A percentile compares a stretch with the other conserved stretches of the same genome.
phyloP scores from a whole-genome alignment of 73 alveolate species.

The Symbiodinium natans region DNA sequence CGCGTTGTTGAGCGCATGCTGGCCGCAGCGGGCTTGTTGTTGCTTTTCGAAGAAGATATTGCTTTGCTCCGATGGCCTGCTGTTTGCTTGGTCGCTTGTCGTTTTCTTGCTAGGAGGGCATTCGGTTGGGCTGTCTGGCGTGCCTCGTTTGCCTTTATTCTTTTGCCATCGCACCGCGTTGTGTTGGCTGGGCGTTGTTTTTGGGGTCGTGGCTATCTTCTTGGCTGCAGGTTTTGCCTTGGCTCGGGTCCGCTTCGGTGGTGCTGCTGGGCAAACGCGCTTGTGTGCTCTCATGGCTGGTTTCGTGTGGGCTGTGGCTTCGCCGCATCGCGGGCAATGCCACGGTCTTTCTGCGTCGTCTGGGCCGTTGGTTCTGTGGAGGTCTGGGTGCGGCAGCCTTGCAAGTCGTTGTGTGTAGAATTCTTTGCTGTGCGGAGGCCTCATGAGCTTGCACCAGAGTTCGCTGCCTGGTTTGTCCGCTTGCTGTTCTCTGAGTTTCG shows the following conservation, averaged over 20 bases:
- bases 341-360: background rate
- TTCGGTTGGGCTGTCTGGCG: too few relatives aligned
- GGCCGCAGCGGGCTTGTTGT: background rate
- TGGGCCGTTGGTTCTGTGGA: too few relatives aligned
- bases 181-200: too few relatives aligned
- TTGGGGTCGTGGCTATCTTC: too few relatives aligned
- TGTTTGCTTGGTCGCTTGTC: too few relatives aligned
- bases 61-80: too few relatives aligned
- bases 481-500: background rate
- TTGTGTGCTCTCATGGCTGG: background rate
- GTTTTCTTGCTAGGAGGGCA: too few relatives aligned
- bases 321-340: conserved; percentile 26
- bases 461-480: conserved; percentile 7
- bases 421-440: background rate
- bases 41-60: background rate
- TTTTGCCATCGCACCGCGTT: too few relatives aligned
- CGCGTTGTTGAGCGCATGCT: background rate
- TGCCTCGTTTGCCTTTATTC: too few relatives aligned
- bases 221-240: too few relatives aligned
- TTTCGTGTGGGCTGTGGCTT: background rate
- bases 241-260: background rate
- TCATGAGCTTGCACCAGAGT: background rate
- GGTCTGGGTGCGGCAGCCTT: background rate
- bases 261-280: background rate
- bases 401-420: background rate